Percentiles rank a stretch among this genome's conserved stretches.
Conservation (phyloP, 305 asterid genomes). For the Fraxinus xanthoxyloides region DNA sequence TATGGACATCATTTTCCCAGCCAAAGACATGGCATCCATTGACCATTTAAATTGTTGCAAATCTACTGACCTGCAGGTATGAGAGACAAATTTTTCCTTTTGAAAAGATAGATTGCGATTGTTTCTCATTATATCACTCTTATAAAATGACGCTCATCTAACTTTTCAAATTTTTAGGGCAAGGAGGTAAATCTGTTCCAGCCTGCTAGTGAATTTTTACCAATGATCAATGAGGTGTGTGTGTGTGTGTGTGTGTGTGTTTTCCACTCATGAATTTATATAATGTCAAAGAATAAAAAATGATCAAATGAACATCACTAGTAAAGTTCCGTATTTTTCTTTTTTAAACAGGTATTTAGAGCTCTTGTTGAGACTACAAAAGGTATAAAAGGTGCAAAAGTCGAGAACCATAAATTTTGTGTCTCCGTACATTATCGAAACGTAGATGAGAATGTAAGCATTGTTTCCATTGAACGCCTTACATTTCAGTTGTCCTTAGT, state of each 20-base stretch:
- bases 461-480: not conserved
- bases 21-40: constrained; percentile 25
- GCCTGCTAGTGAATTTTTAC: constrained; percentile 80
- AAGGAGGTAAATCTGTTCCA: constrained; percentile 80
- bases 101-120: not conserved
- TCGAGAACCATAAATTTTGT: constrained; percentile 90
- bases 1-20: constrained; percentile 84
- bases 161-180: constrained; percentile 41
- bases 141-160: no score
- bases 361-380: constrained; percentile 61
- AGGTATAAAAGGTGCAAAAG: constrained; percentile 75
- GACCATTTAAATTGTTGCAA: constrained; percentile 33
- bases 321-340: constrained; percentile 6
- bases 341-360: constrained; percentile 49
- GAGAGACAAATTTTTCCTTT: not conserved
- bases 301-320: not conserved
- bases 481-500: not conserved
- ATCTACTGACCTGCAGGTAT: constrained; percentile 53
- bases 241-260: constrained; percentile 33
- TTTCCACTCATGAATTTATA: not conserved
- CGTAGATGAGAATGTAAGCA: constrained; percentile 71
- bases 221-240: constrained; percentile 75
- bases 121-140: not conserved
- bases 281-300: not conserved
- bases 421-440: constrained; percentile 87